phyloP scores from a whole-genome alignment of 768 basidiomycete genomes.

The Boletellus emodensis region DNA sequence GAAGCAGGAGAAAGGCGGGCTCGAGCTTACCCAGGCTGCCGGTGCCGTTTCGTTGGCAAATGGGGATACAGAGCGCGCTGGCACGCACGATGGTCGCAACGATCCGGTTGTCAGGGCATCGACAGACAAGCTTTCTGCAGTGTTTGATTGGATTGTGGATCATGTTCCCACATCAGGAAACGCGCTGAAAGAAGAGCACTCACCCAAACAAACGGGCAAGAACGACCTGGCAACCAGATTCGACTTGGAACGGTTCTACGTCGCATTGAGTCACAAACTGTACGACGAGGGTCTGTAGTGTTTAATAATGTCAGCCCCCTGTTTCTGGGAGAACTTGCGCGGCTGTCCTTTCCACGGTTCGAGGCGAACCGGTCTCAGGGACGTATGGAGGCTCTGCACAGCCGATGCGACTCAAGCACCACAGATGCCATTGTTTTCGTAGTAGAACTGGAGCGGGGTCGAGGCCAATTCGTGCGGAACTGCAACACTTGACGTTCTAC shows the following conservation, averaged over 20 bases:
- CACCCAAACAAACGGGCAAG: conserved; percentile 26
- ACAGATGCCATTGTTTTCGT: too few relatives aligned
- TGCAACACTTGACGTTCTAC: too few relatives aligned
- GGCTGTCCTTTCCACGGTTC: too few relatives aligned
- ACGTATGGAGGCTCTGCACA: too few relatives aligned
- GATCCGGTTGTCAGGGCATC: conserved; percentile 63
- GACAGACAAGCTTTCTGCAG: conserved; percentile 67
- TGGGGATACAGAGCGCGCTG: conserved; percentile 14
- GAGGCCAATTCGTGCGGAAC: too few relatives aligned
- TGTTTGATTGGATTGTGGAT: conserved; percentile 78
- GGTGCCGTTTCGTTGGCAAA: conserved; percentile 8
- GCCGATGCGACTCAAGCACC: too few relatives aligned
- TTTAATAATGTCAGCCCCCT: background rate
- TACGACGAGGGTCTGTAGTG: conserved; percentile 83
- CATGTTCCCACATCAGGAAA: conserved; percentile 46
- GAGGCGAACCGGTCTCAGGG: too few relatives aligned
- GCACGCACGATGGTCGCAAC: conserved; percentile 30
- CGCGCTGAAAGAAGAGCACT: conserved; percentile 13
- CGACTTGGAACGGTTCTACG: conserved; percentile 86
- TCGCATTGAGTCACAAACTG: conserved; percentile 83
- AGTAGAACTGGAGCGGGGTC: too few relatives aligned
- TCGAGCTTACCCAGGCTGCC: conserved; percentile 25
- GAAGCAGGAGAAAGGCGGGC: conserved; percentile 45
- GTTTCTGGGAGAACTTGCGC: background rate
- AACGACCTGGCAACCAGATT: conserved; percentile 61